These are phyloP conservation scores for Rhododendron williamsianum DNA, from an alignment of 148 eudicot species.

Conservation along the genomic window DNA sequence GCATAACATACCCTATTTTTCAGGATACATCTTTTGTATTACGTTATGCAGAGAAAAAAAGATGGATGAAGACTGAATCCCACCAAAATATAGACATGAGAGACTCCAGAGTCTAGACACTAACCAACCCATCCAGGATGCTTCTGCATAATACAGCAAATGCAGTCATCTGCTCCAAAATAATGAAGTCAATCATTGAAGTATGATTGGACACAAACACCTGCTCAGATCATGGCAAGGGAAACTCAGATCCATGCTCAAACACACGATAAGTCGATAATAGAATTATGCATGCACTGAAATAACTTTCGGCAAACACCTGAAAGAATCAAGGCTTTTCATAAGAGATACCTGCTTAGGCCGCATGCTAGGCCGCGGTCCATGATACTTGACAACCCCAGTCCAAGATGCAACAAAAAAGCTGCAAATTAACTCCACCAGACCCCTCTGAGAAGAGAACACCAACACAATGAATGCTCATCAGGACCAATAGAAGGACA, in stretches of 20 bases:
- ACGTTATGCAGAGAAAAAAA: not conserved
- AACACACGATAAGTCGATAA: not conserved
- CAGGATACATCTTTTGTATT: not conserved
- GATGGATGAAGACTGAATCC: not conserved
- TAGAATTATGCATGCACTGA: not conserved
- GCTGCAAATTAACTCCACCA: conserved; percentile 93
- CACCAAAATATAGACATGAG: not conserved
- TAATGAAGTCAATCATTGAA: conserved; percentile 96
- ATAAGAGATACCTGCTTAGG: conserved; percentile 64
- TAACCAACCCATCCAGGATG: conserved; percentile 99
- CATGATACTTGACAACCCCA: conserved; percentile 95
- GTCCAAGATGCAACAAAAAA: conserved; percentile 99
- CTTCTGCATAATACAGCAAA: conserved; percentile 99
- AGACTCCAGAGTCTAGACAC: conserved; percentile 22
- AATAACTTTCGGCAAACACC: not conserved
- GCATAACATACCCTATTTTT: not conserved
- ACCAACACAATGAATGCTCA: not conserved
- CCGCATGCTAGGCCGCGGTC: conserved; percentile 91
- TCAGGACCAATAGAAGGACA: not conserved
- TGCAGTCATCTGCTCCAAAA: conserved; percentile 99
- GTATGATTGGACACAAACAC: conserved; percentile 98
- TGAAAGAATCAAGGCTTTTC: not conserved
- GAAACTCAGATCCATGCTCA: not conserved
- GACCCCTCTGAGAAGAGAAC: conserved; percentile 53
- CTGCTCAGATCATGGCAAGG: conserved; percentile 31